These are phyloP conservation scores for Lupinus albus DNA, from an alignment of 306 rosid species.

Conservation along the genomic window DNA sequence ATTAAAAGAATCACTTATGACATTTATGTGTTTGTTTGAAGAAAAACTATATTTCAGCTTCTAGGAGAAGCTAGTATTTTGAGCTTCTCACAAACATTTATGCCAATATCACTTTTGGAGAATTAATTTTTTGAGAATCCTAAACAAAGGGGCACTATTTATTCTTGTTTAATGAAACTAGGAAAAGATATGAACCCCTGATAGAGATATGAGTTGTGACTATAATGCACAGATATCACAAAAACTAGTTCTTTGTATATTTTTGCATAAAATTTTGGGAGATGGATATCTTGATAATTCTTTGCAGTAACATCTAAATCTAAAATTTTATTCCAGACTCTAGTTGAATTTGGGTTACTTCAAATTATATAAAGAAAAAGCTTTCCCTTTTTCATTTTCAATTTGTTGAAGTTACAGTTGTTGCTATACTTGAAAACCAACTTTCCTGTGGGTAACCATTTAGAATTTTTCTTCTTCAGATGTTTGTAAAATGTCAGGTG, in stretches of 20 bases:
- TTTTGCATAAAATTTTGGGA: constrained; percentile 15
- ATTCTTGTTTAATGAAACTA: not conserved
- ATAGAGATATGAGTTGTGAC: constrained; percentile 36
- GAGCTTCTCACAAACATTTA: too few species aligned
- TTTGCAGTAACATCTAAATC: constrained; percentile 7
- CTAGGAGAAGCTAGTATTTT: too few species aligned
- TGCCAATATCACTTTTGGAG: too few species aligned
- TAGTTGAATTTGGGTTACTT: constrained; percentile 24
- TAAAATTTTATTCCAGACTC: constrained; percentile 6
- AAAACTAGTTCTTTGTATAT: constrained; percentile 19
- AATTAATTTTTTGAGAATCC: too few species aligned
- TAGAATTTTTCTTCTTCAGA: constrained; percentile 49
- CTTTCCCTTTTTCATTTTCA: not conserved
- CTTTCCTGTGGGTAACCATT: constrained; percentile 35
- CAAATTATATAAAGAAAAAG: constrained; percentile 1
- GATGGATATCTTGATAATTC: constrained; percentile 26
- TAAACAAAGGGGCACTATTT: too few species aligned
- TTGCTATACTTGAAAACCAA: constrained; percentile 26
- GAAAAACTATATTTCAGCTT: too few species aligned
- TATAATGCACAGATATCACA: constrained; percentile 16
- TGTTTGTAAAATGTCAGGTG: constrained; percentile 61
- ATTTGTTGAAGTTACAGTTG: not conserved
- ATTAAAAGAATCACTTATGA: too few species aligned
- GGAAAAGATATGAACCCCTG: constrained; percentile 3
- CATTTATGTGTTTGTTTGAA: too few species aligned